Evolutionary conservation across 2,329 filamentous ascomycete genomes (phyloP).

Genomic region (Colletotrichum sp.): DNA sequence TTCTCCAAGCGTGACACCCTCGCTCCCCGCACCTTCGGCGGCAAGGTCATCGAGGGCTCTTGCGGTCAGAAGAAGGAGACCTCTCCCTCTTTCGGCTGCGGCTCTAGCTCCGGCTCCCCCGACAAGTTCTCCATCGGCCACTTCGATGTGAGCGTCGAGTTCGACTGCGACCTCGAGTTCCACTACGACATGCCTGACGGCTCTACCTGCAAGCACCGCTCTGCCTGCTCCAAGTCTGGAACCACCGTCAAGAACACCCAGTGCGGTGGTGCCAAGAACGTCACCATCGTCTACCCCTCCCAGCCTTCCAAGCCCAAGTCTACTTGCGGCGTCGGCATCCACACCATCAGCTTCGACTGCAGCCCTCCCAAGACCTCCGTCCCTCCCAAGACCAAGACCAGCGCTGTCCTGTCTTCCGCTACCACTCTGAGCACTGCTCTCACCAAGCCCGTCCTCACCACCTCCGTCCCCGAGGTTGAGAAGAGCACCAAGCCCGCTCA

Average conservation of each 20-base stretch:
- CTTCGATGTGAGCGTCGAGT: slow-evolving; percentile 75
- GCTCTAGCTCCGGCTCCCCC: slow-evolving; percentile 39
- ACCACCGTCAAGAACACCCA: slow-evolving; percentile 80
- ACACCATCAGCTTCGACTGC: slow-evolving; percentile 79
- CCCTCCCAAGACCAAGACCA: slow-evolving; percentile 16
- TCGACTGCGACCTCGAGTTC: slow-evolving; percentile 82
- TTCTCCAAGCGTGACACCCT: slow-evolving; percentile 62
- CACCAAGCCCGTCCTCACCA: slow-evolving; percentile 21
- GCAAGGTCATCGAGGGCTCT: slow-evolving; percentile 66
- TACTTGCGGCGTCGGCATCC: slow-evolving; percentile 74
- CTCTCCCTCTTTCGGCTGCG: slow-evolving; percentile 65
- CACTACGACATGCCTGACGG: slow-evolving; percentile 87
- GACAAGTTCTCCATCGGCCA: slow-evolving; percentile 76
- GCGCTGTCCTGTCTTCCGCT: slow-evolving; percentile 3
- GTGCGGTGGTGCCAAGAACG: slow-evolving; percentile 88
- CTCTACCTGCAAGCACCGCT: slow-evolving; percentile 79
- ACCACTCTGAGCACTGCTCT: slow-evolving; percentile 20
- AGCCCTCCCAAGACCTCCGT: slow-evolving; percentile 24
- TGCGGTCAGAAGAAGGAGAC: slow-evolving; percentile 49
- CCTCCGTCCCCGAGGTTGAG: slow-evolving; percentile 21
- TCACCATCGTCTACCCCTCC: slow-evolving; percentile 70
- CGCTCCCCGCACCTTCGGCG: slow-evolving; percentile 54
- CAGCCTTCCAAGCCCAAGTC: slow-evolving; percentile 62
- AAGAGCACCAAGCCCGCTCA: slow-evolving; percentile 20
- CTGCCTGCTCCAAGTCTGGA: slow-evolving; percentile 70